phyloP scores from a whole-genome alignment of 2,329 filamentous ascomycete species.

The Aspergillus sclerotialis region DNA sequence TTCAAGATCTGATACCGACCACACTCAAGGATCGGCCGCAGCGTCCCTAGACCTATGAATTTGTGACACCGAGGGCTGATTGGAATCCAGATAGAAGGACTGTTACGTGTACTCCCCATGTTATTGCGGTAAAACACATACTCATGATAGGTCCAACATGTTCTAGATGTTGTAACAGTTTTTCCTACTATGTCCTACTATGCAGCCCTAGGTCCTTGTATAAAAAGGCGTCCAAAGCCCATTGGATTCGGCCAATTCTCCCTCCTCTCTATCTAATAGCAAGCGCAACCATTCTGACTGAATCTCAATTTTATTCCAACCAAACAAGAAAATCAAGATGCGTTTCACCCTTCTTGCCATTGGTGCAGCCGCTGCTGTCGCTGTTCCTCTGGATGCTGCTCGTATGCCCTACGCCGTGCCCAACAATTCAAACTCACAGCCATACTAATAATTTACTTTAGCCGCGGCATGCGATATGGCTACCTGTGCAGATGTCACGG shows the following conservation, averaged over 20 bases:
- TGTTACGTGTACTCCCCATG: too few relatives aligned
- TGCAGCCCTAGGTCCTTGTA: not conserved
- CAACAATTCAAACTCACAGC: not conserved
- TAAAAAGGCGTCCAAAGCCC: not conserved
- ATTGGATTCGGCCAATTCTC: not conserved
- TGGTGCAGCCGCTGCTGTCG: conserved; percentile 4
- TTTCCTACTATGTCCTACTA: too few relatives aligned
- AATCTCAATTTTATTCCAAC: not conserved
- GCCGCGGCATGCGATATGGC: not conserved
- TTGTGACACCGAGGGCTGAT: too few relatives aligned
- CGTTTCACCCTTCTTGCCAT: conserved; percentile 4
- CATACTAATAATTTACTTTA: not conserved
- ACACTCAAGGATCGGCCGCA: too few relatives aligned
- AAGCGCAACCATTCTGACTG: not conserved
- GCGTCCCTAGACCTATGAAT: too few relatives aligned
- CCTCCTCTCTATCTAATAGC: too few relatives aligned
- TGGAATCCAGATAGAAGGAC: too few relatives aligned
- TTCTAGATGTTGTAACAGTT: too few relatives aligned
- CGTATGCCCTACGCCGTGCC: not conserved
- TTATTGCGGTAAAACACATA: too few relatives aligned
- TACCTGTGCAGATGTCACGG: not conserved
- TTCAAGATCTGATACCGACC: too few relatives aligned
- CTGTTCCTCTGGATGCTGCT: not conserved
- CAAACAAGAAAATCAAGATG: conserved; percentile 8
- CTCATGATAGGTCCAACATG: too few relatives aligned